phyloP scores from a whole-genome alignment of 2,329 filamentous ascomycete species.

The Endoconidiophora laricicola region DNA sequence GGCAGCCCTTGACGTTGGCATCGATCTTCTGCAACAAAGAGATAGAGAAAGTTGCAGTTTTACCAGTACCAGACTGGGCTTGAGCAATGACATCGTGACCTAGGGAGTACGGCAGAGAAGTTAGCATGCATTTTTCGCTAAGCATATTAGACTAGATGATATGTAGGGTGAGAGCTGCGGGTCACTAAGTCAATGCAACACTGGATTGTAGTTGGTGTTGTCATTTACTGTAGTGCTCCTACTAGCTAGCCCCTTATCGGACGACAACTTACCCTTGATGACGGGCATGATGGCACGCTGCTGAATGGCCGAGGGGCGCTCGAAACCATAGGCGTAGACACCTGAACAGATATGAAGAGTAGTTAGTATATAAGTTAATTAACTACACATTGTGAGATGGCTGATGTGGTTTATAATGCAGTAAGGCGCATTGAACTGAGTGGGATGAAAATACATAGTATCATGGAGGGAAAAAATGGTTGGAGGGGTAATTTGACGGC shows the following conservation, averaged over 20 bases:
- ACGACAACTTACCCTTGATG: constrained; percentile 67
- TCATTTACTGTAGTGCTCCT: too few species aligned
- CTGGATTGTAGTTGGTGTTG: too few species aligned
- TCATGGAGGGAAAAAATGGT: background rate
- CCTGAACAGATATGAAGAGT: constrained; percentile 27
- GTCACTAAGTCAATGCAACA: background rate
- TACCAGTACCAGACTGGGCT: constrained; percentile 98
- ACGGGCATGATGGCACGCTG: constrained; percentile 99
- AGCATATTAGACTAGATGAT: background rate
- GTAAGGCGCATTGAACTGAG: background rate
- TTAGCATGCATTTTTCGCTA: too few species aligned
- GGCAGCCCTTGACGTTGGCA: constrained; percentile 82
- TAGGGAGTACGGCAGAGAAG: constrained; percentile 20
- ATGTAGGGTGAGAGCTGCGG: constrained; percentile 1
- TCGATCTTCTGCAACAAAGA: constrained; percentile 98
- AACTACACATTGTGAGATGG: background rate
- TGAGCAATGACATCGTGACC: constrained; percentile 98
- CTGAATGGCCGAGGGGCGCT: constrained; percentile 98
- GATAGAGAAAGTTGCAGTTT: constrained; percentile 99
- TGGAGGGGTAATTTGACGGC: background rate
- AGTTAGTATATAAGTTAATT: background rate
- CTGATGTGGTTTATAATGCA: background rate
- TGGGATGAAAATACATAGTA: background rate
- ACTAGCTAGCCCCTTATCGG: too few species aligned
- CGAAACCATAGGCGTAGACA: constrained; percentile 99